These are phyloP conservation scores for Alternaria hordeiaustralica DNA, from an alignment of 2,329 filamentous ascomycete genomes.

Conservation along the genomic window DNA sequence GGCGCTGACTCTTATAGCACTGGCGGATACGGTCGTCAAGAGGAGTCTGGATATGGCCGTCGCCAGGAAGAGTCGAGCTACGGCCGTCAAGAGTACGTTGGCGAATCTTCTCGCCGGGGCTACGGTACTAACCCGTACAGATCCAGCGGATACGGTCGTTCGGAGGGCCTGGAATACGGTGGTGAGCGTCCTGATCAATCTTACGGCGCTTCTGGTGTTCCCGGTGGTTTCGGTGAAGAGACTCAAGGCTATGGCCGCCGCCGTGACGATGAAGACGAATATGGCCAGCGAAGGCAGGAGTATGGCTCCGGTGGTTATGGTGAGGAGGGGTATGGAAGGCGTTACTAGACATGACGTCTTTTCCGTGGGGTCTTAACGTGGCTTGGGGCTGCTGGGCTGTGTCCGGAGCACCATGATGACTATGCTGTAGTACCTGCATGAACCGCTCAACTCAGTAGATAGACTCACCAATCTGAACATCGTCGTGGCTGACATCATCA, in stretches of 20 bases:
- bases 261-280: constrained; percentile 21
- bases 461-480: neutral
- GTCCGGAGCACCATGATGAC: constrained; percentile 6
- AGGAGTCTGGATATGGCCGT: constrained; percentile 11
- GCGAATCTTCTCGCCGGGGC: neutral
- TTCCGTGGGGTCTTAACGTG: neutral
- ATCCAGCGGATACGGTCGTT: constrained; percentile 19
- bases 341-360: constrained; percentile 19
- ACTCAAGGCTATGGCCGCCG: constrained; percentile 12
- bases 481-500: neutral
- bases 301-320: constrained; percentile 25
- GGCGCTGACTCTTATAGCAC: constrained; percentile 7
- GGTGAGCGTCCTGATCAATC: constrained; percentile 15
- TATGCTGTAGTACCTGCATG: neutral
- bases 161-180: constrained; percentile 16
- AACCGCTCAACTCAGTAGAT: neutral
- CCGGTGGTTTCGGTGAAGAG: constrained; percentile 22
- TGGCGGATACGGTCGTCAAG: constrained; percentile 10
- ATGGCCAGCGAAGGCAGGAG: constrained; percentile 24
- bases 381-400: neutral
- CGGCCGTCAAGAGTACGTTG: constrained; percentile 1
- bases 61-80: constrained; percentile 3
- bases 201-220: constrained; percentile 17
- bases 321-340: constrained; percentile 26
- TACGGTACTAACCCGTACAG: constrained; percentile 11